Conservation (phyloP, 2,329 filamentous ascomycete genomes). For the Neoascochyta sp. region DNA sequence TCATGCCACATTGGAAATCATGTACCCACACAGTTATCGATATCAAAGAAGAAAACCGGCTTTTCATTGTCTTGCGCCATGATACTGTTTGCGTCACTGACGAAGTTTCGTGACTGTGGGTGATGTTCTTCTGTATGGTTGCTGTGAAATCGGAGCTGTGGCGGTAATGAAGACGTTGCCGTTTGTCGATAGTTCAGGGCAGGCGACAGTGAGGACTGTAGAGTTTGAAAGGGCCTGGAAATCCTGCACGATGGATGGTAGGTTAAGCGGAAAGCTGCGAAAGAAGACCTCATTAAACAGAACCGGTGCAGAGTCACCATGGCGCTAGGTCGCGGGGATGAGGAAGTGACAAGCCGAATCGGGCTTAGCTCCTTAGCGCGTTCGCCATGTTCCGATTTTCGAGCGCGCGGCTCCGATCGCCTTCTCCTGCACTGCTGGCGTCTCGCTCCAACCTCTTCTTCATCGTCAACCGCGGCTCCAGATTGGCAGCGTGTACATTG, state of each 20-base stretch:
- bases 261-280: too few species aligned
- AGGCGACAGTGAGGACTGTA: too few species aligned
- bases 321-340: slow-evolving; percentile 10
- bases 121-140: too few species aligned
- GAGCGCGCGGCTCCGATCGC: slow-evolving; percentile 5
- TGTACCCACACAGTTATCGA: slow-evolving; percentile 80
- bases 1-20: too few species aligned
- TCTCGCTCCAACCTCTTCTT: slow-evolving; percentile 21
- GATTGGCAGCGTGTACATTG: slow-evolving; percentile 19
- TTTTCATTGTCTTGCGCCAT: slow-evolving; percentile 37
- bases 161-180: too few species aligned
- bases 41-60: slow-evolving; percentile 76
- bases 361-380: slow-evolving; percentile 16
- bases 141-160: too few species aligned
- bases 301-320: slow-evolving; percentile 8
- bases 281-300: too few species aligned
- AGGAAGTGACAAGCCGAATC: slow-evolving; percentile 4
- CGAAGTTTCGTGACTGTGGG: too few species aligned
- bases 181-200: too few species aligned
- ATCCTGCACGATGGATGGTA: too few species aligned
- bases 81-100: too few species aligned
- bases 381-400: slow-evolving; percentile 7
- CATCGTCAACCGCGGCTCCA: slow-evolving; percentile 18
- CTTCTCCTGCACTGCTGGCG: slow-evolving; percentile 6
- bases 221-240: too few species aligned